Evolutionary conservation across 495 filamentous ascomycete species (phyloP).

Genomic region (Penicillium simplicissimum): DNA sequence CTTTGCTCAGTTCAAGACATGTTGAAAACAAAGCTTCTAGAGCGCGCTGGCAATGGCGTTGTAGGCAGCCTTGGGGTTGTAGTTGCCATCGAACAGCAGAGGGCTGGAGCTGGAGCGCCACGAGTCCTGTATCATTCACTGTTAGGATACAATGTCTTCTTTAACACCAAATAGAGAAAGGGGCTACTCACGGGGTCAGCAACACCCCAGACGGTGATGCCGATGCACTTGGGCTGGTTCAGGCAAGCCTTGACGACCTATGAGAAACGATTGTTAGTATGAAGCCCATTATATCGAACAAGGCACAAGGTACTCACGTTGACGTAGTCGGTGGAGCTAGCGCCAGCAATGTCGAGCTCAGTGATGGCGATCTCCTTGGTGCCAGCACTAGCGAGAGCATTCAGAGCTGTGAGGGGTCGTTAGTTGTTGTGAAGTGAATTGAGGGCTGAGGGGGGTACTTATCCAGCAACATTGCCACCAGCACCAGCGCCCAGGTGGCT

Average conservation of each 20-base stretch:
- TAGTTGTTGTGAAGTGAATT: neutral
- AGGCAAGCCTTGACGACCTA: conserved; percentile 64
- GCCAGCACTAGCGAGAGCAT: conserved; percentile 53
- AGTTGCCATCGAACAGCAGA: neutral
- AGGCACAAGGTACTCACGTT: conserved; percentile 33
- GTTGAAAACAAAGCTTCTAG: neutral
- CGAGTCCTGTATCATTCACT: neutral
- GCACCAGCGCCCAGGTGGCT: conserved; percentile 47
- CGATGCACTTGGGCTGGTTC: conserved; percentile 63
- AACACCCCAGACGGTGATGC: conserved; percentile 78
- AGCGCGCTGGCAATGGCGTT: neutral
- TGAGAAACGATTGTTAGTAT: neutral
- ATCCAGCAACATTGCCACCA: conserved; percentile 14
- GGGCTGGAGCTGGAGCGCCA: neutral
- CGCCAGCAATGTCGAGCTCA: conserved; percentile 66
- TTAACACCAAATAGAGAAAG: neutral
- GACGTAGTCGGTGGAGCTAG: conserved; percentile 59
- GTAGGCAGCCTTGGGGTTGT: conserved; percentile 1
- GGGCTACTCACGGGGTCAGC: conserved; percentile 41
- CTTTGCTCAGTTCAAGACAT: too few relatives aligned
- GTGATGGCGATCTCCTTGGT: conserved; percentile 61
- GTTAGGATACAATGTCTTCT: neutral
- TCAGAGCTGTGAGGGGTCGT: conserved; percentile 46
- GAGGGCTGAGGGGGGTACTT: neutral
- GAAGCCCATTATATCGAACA: neutral